Evolutionary conservation across 2,329 filamentous ascomycete genomes (phyloP), one percentile per base, ranked within the genome.

Genomic region (Trichothecium roseum): DNA sequence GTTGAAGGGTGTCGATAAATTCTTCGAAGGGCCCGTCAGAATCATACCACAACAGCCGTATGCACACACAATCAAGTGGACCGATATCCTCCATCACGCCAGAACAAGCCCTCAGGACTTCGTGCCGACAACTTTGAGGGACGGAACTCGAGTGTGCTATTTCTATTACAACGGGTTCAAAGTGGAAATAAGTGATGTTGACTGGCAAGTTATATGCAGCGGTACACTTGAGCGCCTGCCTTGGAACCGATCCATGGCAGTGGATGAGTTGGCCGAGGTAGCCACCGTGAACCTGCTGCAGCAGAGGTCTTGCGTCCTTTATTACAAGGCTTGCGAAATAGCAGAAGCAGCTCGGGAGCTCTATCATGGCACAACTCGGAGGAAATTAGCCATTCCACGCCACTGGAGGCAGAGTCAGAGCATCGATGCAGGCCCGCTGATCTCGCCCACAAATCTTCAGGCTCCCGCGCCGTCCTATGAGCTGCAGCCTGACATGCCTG

Each of bases 111-210:
- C 85, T 1, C 71, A 76, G 44, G 83, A 89, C 37, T 91, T 93
- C 56, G 72, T 75, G 24, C 62, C 93, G 35, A 77, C 75, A 37
- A 76, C 82, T 38, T 71, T 73, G 42, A 68, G 74, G 30, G 80
- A 84, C 44, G 81, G 82, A 15, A 63, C 73, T 36, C 73, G 81
- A 32, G 77, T 81, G 36, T 93, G 86, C 52, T 83, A 85, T 42
- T 91, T 94, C 55, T 77, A 79, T 50, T 78, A 85, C 43, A 87
- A 87, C 51, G 83, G 87, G 41, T 72, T 80, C 44, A 74, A 83
- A 32, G 81, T 93, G 8, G 84, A 94, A 60, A 89, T 94, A 41
- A 78, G 77, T 14, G 85, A 93, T 55, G 85, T 93, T 53, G 86
- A 94, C 53, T 94, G 81, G 68, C 72, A 87, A 29, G 64, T 94